Evolutionary conservation across 2,329 filamentous ascomycete genomes (phyloP).

Genomic region (Fusarium piperis): DNA sequence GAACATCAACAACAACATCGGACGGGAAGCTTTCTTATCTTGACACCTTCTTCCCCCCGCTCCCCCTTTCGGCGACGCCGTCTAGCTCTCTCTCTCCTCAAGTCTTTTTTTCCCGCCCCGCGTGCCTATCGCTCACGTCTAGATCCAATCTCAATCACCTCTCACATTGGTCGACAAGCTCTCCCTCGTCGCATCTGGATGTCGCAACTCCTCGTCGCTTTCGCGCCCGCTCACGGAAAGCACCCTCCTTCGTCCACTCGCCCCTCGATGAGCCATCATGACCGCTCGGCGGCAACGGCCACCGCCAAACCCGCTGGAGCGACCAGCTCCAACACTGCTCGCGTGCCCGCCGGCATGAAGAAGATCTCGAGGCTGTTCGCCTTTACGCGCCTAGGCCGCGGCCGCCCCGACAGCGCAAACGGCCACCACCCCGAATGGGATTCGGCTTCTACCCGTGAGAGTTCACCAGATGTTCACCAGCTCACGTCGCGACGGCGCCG

Average conservation of each 20-base stretch:
- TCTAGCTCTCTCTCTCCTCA: not conserved
- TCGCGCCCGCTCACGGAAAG: constrained; percentile 31
- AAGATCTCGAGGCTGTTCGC: constrained; percentile 51
- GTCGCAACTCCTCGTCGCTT: constrained; percentile 28
- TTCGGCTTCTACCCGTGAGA: constrained; percentile 35
- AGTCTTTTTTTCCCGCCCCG: constrained; percentile 10
- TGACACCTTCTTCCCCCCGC: not conserved
- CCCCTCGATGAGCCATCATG: constrained; percentile 41
- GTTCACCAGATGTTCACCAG: constrained; percentile 48
- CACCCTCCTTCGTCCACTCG: constrained; percentile 1
- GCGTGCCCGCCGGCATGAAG: constrained; percentile 43
- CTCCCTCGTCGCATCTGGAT: constrained; percentile 15
- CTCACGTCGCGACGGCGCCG: constrained; percentile 44
- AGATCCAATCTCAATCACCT: not conserved
- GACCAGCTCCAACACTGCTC: constrained; percentile 25
- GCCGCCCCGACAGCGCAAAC: constrained; percentile 34
- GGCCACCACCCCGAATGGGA: constrained; percentile 34
- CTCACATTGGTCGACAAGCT: not conserved
- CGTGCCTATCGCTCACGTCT: not conserved
- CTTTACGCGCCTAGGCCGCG: constrained; percentile 45
- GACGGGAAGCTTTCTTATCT: not conserved
- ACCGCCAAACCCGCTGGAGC: constrained; percentile 30
- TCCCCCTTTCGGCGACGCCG: constrained; percentile 32
- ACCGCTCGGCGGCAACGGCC: constrained; percentile 35
- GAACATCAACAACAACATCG: not conserved